Base-by-base conservation (phyloP, 192 early-diverging fungal genomes). In the Haplosporangium gracile region DNA sequence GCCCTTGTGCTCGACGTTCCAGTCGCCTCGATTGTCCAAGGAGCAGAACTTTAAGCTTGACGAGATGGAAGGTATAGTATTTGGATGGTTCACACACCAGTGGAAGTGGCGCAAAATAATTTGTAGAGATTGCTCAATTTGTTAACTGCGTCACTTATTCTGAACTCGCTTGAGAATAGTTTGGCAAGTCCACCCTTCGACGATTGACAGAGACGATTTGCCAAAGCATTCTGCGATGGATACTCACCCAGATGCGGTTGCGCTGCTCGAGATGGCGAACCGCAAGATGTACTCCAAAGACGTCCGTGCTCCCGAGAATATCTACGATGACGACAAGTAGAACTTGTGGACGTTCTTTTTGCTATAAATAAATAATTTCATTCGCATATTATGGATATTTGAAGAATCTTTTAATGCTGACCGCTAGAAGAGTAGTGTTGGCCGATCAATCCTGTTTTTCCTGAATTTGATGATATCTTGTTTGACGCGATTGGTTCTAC, bases 261-360 rank as follows among this genome's bases (percentile, higher is more conserved):
- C 92, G 4, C 80, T 96, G 71, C 85, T 96, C 32, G 94, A 96
- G 82, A 92, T 96, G 93, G 92, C 94, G 26, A 89, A 89, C 57
- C 90, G 92, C 51, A 92, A 93, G 65, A 93, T 95, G 92, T 94
- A 96, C 78, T 93, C 93, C 26, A 93, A 92, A 72, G 88, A 90
- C 45, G 90, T 95, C 9, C 83, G 89, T 11, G 87, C 90, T 53
- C 90, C 92, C 8, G 87, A 90, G 18, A 75, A 77, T 32, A 74
- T 72, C 6, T 82, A 82, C 45, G 76, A 83, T 3, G 75, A 70
- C 36, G 77, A 70, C 42, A 74, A 88, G 6, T 77, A 81, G n/a
- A 75, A n/a, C 8, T 63, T 22, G 15, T 69, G 10, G 5, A 29
- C 39, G 24, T 47, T 68, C 22, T 39, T 53, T 57, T 49, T 36